Evolutionary conservation across 495 filamentous ascomycete genomes (phyloP).

Genomic region (Lasiosphaeria miniovina): DNA sequence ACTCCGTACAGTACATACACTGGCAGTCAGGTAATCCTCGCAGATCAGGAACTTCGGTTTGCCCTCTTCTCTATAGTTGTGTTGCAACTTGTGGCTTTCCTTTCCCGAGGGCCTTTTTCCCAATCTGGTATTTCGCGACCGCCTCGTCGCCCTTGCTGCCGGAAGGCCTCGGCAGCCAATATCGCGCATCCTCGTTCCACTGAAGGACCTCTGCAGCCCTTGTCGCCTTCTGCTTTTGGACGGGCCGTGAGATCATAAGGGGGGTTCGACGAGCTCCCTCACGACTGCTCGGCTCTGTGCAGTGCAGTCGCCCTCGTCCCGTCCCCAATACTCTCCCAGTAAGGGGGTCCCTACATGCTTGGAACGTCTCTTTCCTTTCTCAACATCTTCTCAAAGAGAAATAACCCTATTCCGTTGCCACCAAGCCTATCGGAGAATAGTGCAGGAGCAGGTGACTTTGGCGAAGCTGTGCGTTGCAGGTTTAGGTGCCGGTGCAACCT

Average conservation of each 20-base stretch:
- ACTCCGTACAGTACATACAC: no score
- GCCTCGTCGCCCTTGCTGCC: background rate
- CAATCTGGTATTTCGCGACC: background rate
- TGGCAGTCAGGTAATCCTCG: background rate
- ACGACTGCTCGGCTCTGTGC: background rate
- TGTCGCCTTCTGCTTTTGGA: background rate
- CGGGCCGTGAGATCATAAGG: background rate
- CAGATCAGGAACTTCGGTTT: constrained; percentile 5
- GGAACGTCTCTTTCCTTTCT: background rate
- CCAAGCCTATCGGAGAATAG: constrained; percentile 22
- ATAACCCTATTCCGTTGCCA: background rate
- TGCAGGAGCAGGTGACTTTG: constrained; percentile 7
- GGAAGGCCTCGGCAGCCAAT: background rate
- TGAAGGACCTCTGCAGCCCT: background rate
- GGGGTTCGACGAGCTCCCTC: no score
- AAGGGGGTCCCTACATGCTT: background rate
- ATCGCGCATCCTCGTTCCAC: background rate
- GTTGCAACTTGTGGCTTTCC: background rate
- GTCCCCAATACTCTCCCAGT: background rate
- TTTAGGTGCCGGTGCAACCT: constrained; percentile 8
- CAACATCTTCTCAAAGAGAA: background rate
- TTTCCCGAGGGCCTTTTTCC: constrained; percentile 3
- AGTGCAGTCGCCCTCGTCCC: background rate
- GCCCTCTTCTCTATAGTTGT: constrained; percentile 2
- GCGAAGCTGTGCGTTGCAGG: constrained; percentile 21